Conservation (phyloP, 108 stramenopile species). For the Nitzschia sp. region DNA sequence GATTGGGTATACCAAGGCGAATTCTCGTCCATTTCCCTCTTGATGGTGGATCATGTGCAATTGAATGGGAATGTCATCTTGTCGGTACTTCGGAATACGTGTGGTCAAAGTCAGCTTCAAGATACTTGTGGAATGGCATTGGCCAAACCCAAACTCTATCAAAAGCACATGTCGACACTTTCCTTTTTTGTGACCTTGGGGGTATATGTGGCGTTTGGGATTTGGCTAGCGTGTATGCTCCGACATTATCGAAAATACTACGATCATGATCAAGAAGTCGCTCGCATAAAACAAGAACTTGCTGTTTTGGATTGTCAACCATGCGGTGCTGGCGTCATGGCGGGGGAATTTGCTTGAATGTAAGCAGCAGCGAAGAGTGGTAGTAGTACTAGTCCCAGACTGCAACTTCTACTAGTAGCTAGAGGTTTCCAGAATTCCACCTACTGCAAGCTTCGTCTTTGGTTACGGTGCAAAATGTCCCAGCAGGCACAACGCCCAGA, state of each 20-base stretch:
- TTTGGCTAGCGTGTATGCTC: conserved; percentile 18
- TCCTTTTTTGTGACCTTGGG: conserved; percentile 12
- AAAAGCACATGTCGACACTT: conserved; percentile 26
- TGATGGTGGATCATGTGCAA: conserved; percentile 72
- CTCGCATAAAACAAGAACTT: conserved; percentile 6
- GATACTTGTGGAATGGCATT: conserved; percentile 26
- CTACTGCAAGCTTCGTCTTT: too few species aligned
- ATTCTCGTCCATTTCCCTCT: conserved; percentile 57
- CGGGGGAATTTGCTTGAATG: conserved; percentile 3
- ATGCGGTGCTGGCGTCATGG: neutral
- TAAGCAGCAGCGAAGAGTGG: neutral
- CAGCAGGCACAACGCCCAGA: too few species aligned
- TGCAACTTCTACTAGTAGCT: too few species aligned
- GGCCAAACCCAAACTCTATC: conserved; percentile 17
- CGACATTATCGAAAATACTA: conserved; percentile 25
- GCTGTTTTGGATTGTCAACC: neutral
- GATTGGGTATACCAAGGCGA: conserved; percentile 56
- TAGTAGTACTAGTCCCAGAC: too few species aligned
- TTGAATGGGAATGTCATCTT: conserved; percentile 72
- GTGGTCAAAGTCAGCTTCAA: conserved; percentile 57
- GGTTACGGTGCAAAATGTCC: too few species aligned
- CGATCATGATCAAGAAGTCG: conserved; percentile 14
- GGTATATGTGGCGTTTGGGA: conserved; percentile 11
- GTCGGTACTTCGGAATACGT: conserved; percentile 64
- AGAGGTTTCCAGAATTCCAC: too few species aligned